Conservation (phyloP, 2,329 filamentous ascomycete genomes). For the Aureobasidium pullulans region DNA sequence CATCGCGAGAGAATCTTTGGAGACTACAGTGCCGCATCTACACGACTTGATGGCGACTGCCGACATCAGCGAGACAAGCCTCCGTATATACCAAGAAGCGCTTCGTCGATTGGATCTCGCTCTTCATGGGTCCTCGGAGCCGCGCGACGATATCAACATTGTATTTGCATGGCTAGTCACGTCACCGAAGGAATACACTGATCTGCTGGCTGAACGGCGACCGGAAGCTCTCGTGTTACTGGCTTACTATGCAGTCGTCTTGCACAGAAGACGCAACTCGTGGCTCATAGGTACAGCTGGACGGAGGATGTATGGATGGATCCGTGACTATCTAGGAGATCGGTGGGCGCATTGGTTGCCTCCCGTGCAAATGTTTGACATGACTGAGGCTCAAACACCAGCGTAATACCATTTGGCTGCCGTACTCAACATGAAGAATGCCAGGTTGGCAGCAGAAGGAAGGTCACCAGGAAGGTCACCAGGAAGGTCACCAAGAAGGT, state of each 20-base stretch:
- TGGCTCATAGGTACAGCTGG: background rate
- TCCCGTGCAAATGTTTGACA: too few species aligned
- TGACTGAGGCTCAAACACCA: too few species aligned
- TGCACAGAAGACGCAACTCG: background rate
- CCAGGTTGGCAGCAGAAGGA: too few species aligned
- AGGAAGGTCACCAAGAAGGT: too few species aligned
- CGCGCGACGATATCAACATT: background rate
- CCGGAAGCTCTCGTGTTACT: background rate
- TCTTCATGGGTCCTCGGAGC: background rate
- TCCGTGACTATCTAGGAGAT: background rate
- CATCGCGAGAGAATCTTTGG: background rate
- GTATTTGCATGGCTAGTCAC: background rate
- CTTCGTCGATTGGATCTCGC: background rate
- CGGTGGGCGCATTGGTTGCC: background rate
- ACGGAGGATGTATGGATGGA: background rate
- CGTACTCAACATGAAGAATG: too few species aligned
- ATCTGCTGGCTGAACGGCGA: background rate
- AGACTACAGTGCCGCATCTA: background rate
- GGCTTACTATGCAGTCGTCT: background rate
- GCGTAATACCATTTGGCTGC: too few species aligned
- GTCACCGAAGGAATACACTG: background rate
- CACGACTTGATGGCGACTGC: background rate
- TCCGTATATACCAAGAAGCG: background rate
- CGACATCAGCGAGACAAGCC: background rate
- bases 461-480: too few species aligned